These are phyloP conservation scores for Coix lacrymajobi DNA, from an alignment of 176 grass and related monocot species.

Conservation along the genomic window DNA sequence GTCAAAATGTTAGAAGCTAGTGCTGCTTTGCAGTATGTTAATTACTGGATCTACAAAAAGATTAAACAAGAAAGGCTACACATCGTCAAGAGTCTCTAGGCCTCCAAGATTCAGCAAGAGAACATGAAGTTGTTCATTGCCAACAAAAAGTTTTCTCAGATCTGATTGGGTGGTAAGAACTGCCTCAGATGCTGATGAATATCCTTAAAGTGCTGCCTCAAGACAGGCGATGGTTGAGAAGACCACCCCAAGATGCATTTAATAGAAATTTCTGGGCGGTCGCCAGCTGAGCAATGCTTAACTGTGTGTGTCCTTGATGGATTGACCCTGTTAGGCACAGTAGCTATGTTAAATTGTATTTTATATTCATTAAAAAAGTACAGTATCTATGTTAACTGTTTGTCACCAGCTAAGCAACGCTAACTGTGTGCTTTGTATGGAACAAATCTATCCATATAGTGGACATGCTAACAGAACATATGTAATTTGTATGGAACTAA, in stretches of 20 bases:
- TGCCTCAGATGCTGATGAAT: constrained; percentile 72
- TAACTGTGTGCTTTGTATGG: too few species aligned
- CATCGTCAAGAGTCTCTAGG: constrained; percentile 93
- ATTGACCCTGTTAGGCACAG: constrained; percentile 32
- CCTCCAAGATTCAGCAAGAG: constrained; percentile 96
- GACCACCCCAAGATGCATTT: constrained; percentile 39
- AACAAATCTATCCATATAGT: too few species aligned
- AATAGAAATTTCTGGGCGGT: constrained; percentile 30
- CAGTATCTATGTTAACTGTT: too few species aligned
- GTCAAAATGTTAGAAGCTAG: not conserved
- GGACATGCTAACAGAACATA: too few species aligned
- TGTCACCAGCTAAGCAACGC: too few species aligned
- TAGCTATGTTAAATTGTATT: not conserved
- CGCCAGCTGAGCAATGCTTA: constrained; percentile 34
- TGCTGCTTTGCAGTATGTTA: constrained; percentile 15
- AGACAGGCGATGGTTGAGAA: constrained; percentile 26
- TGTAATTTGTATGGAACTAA: too few species aligned
- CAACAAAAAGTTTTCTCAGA: constrained; percentile 49
- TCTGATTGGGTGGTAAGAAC: constrained; percentile 60
- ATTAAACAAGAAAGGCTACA: constrained; percentile 98
- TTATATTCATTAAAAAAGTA: not conserved
- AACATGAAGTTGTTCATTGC: constrained; percentile 78
- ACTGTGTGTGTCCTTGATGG: constrained; percentile 40
- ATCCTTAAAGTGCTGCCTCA: constrained; percentile 39
- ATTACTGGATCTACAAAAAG: constrained; percentile 96